Base-by-base conservation (phyloP, 306 rosid species). In the Elaeagnus macrophylla region DNA sequence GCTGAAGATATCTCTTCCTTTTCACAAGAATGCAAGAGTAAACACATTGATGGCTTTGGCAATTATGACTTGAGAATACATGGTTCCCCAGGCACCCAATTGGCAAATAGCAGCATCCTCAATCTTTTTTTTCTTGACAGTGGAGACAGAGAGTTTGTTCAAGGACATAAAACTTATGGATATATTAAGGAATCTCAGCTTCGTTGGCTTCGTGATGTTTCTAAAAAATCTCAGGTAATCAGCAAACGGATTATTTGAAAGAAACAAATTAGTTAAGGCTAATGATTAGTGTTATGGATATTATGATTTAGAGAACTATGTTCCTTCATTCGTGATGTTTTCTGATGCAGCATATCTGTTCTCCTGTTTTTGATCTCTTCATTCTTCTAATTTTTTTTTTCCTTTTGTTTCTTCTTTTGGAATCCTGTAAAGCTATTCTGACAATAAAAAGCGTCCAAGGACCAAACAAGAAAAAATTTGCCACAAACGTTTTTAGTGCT, bases 161-260 rank as follows among this genome's bases (percentile, higher is more conserved):
- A 75, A 59, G 95, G 97, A 67, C 42, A 65, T 64, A 86, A 58
- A 73, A 91, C 97, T 11, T 91, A 86, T 51, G 91, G 82, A 41
- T 84, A 91, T 88, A 91, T 91, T 56, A 83, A 80, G 69, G 91
- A 83, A 59, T 91, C 95, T 19, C 97, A 90, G 68, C 97, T 83
- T 59, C 45, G 42, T 13, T 90, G 97, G 97, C 79, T 90, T 46
- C 83, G 66, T 56, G 74, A 51, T 54, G 65, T 79, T 64, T 79
- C 85, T 65, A 70, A 63, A 47, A 75, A 64, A 68, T 75, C 45
- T 49, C 84, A 81, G 97, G 97, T 89, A 78, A 32, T 9, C 54
- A 53, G 50, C 62, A 13, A 39, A 11, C 35, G 1, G n/a, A 62
- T 37, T 38, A 54, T 56, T 48, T 39, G 13, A 58, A 37, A 40